phyloP scores from a whole-genome alignment of 2,329 filamentous ascomycete genomes.

The Penicillium brevicompactum region DNA sequence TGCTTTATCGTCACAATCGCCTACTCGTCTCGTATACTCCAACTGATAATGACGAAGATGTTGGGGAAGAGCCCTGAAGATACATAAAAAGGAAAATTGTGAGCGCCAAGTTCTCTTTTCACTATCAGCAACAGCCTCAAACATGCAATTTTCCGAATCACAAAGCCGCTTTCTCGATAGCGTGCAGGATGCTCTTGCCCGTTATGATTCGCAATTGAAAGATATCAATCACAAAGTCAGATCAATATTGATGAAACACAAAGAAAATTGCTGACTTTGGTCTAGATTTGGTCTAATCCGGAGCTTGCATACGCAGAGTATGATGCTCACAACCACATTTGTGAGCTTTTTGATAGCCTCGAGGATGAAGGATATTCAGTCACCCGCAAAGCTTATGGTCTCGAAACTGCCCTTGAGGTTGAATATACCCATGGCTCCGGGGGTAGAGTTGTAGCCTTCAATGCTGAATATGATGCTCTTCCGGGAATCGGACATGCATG shows the following conservation, averaged over 20 bases:
- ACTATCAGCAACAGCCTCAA: not conserved
- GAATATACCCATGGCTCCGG: constrained; percentile 31
- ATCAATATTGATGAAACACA: not conserved
- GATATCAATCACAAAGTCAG: constrained; percentile 27
- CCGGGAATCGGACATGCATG: constrained; percentile 41
- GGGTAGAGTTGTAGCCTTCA: constrained; percentile 34
- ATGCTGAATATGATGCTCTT: constrained; percentile 44
- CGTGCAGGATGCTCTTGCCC: constrained; percentile 24
- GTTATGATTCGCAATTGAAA: constrained; percentile 22
- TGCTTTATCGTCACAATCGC: not conserved
- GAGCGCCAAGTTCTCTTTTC: not conserved
- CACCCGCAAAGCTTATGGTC: constrained; percentile 48
- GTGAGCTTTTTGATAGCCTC: constrained; percentile 37
- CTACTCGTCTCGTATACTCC: not conserved
- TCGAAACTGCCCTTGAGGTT: constrained; percentile 54
- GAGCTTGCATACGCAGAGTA: constrained; percentile 55
- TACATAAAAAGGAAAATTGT: not conserved
- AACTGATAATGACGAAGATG: not conserved
- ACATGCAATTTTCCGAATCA: constrained; percentile 26
- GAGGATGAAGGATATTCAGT: constrained; percentile 45
- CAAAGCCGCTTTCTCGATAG: constrained; percentile 27
- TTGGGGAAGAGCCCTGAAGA: not conserved
- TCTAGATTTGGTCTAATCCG: constrained; percentile 48
- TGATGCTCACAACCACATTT: constrained; percentile 54
- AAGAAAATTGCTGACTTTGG: not conserved